These are phyloP conservation scores for Phytophthora kernoviae DNA, from an alignment of 352 stramenopile genomes.

Conservation along the genomic window DNA sequence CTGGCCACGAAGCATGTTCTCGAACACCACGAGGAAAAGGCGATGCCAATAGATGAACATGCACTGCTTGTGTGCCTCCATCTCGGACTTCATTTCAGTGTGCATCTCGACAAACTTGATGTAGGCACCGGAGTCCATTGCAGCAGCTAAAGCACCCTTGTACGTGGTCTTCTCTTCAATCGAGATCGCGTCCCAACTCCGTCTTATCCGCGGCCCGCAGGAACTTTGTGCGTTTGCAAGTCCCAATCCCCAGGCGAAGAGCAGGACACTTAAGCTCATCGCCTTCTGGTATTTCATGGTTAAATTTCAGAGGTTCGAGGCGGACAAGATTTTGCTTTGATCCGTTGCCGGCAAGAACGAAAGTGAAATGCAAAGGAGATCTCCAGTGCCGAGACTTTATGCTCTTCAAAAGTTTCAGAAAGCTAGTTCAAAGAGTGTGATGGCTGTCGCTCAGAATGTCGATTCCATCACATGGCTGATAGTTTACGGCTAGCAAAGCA, in stretches of 20 bases:
- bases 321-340: neutral
- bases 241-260: conserved; percentile 2
- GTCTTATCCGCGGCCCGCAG: conserved; percentile 42
- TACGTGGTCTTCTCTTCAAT: conserved; percentile 42
- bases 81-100: conserved; percentile 51
- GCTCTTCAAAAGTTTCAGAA: too few relatives aligned
- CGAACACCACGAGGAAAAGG: conserved; percentile 62
- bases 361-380: too few relatives aligned
- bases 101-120: conserved; percentile 63
- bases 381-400: neutral
- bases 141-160: conserved; percentile 37
- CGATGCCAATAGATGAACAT: conserved; percentile 88
- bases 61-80: conserved; percentile 55
- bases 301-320: too few relatives aligned
- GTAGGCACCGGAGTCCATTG: conserved; percentile 60
- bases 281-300: conserved; percentile 18
- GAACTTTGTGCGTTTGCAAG: conserved; percentile 9
- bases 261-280: conserved; percentile 10
- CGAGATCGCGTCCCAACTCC: conserved; percentile 44
- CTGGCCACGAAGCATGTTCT: conserved; percentile 79
- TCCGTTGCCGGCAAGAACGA: conserved; percentile 1
- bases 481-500: too few relatives aligned
- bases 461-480: too few relatives aligned
- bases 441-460: too few relatives aligned
- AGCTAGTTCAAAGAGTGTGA: too few relatives aligned